Base-by-base conservation (phyloP, 2,329 filamentous ascomycete species). In the Colletotrichum echinochloae region DNA sequence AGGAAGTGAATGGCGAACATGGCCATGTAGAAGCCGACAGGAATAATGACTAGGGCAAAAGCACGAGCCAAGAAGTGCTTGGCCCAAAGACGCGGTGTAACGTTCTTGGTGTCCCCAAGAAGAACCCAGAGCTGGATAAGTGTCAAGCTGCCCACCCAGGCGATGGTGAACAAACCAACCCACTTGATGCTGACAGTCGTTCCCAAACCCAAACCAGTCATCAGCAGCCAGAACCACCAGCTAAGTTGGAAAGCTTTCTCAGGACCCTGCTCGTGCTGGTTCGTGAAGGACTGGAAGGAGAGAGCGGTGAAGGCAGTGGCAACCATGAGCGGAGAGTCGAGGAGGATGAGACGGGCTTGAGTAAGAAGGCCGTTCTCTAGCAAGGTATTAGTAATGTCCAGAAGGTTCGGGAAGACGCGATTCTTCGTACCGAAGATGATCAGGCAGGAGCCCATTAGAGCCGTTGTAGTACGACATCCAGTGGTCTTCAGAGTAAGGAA, bases 1-100 rank as follows among this genome's bases (percentile, higher is more conserved):
- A 95, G 75, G 83, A 99, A 99, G 85, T 99, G 96, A 77, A 99
- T 97, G 63, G 90, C 95, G 78, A 99, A 99, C 93, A 98, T 97
- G 77, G 89, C 91, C 86, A 98, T 91, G 85, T 99, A 99, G 83
- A 99, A 97, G 44, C 90, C 90, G 33, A 92, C 75, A 8, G 96
- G 96, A 74, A 99, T 93, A 75, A 97, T 85, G 74, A 99, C 94
- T 65, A 99, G 87, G 80, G 94, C 97, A 86, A 98, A 97, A 54
- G 91, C 86, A 74, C 96, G 92, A 18, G 96, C 94, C 80, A 97
- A 90, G 78, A 99, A 91, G 83, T 99, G 96, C 85, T 98, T 99
- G 82, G 93, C 89, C 87, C 95, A 97, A 71, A 95, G 81, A 74
- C 94, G 92, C 73, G 94, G 87, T 63, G 94, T 94, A 61, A 98